Conservation (phyloP, 768 basidiomycete species). For the Megacollybia marginata region DNA sequence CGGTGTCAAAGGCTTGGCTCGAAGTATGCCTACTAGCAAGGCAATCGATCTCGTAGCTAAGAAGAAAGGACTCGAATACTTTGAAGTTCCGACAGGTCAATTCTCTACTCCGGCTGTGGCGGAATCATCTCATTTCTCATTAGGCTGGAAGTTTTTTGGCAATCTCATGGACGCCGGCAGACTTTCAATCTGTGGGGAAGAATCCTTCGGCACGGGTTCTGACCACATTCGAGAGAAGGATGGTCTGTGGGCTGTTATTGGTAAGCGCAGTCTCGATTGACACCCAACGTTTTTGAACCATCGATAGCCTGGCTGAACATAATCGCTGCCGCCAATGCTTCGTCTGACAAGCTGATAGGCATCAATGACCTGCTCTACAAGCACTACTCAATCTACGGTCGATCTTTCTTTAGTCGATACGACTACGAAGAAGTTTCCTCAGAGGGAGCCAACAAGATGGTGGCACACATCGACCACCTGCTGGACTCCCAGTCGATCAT, state of each 20-base stretch:
- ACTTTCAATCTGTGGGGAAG: slow-evolving; percentile 97
- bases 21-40: slow-evolving; percentile 96
- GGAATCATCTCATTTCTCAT: neutral
- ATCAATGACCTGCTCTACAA: slow-evolving; percentile 87
- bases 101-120: neutral
- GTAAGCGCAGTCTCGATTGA: slow-evolving; percentile 35
- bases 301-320: slow-evolving; percentile 92
- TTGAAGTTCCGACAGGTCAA: slow-evolving; percentile 94
- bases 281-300: slow-evolving; percentile 4
- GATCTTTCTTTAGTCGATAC: slow-evolving; percentile 97
- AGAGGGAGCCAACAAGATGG: slow-evolving; percentile 81
- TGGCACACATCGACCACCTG: slow-evolving; percentile 66
- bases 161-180: slow-evolving; percentile 99
- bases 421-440: slow-evolving; percentile 98
- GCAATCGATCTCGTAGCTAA: slow-evolving; percentile 95
- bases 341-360: slow-evolving; percentile 68
- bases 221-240: slow-evolving; percentile 99
- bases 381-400: slow-evolving; percentile 91
- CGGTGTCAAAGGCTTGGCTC: slow-evolving; percentile 91
- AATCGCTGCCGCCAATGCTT: slow-evolving; percentile 75
- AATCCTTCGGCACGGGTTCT: slow-evolving; percentile 99
- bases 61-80: slow-evolving; percentile 86
- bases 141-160: slow-evolving; percentile 99
- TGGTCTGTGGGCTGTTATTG: slow-evolving; percentile 94
- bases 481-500: slow-evolving; percentile 64